These are phyloP conservation scores for Aspergillus leporis DNA, from an alignment of 495 filamentous ascomycete genomes.

Conservation along the genomic window DNA sequence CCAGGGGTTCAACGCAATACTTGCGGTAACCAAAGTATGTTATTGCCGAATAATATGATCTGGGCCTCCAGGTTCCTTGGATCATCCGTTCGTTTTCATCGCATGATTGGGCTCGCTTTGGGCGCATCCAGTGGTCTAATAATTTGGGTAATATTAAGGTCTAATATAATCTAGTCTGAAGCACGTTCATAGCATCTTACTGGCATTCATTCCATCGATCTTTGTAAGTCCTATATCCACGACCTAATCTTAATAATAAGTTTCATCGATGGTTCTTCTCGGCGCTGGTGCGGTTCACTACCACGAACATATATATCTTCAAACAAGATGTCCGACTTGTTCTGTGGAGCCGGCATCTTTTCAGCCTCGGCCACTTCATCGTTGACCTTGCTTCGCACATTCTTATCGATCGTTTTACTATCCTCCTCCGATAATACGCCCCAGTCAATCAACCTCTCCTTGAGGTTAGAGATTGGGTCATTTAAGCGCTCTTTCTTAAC, in stretches of 20 bases:
- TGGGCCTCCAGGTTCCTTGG: background rate
- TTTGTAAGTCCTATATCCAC: background rate
- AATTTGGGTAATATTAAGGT: too few relatives aligned
- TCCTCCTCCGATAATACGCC: conserved; percentile 83
- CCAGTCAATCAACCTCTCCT: conserved; percentile 89
- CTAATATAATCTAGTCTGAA: too few relatives aligned
- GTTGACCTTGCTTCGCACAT: conserved; percentile 73
- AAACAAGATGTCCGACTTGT: conserved; percentile 69
- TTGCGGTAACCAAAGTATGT: background rate
- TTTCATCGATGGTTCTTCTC: conserved; percentile 26
- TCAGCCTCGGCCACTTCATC: conserved; percentile 81
- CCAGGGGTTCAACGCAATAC: background rate
- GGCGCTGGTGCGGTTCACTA: conserved; percentile 60
- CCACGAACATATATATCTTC: conserved; percentile 91
- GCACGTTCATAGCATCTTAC: background rate
- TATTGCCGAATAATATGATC: background rate
- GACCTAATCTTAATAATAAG: conserved; percentile 14
- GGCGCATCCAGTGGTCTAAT: background rate
- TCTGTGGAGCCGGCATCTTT: conserved; percentile 73
- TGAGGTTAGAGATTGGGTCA: conserved; percentile 88
- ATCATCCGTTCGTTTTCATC: background rate
- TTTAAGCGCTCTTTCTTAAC: conserved; percentile 82
- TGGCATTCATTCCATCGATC: background rate
- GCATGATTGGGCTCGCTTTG: background rate
- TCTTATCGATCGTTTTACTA: conserved; percentile 83